These are phyloP conservation scores for Coleophoma eucalyptorum DNA, from an alignment of 2,329 filamentous ascomycete species.

Conservation along the genomic window DNA sequence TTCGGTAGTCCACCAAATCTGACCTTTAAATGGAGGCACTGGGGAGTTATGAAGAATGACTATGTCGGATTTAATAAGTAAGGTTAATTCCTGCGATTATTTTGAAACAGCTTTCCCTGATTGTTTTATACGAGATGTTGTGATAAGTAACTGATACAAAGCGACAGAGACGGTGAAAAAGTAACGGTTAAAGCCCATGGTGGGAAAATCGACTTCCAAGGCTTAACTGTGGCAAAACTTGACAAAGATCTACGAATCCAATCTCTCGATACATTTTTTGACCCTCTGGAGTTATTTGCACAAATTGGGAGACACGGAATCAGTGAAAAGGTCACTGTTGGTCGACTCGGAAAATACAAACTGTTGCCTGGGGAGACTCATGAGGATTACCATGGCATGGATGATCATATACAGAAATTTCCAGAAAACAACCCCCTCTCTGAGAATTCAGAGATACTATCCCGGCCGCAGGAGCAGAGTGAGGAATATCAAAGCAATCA, in stretches of 20 bases:
- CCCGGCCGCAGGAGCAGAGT: background rate
- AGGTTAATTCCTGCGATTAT: conserved; percentile 22
- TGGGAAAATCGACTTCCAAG: conserved; percentile 58
- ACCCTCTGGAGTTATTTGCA: conserved; percentile 63
- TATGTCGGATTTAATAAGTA: conserved; percentile 63
- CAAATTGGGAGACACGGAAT: conserved; percentile 51
- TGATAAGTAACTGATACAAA: conserved; percentile 1
- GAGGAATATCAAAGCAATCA: conserved; percentile 5
- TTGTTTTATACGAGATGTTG: too few relatives aligned
- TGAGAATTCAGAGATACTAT: background rate
- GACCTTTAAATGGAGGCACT: conserved; percentile 64
- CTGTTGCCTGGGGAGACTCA: conserved; percentile 11
- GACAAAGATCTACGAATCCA: conserved; percentile 56
- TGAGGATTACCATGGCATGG: background rate
- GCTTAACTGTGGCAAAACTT: conserved; percentile 57
- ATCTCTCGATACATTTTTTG: conserved; percentile 60
- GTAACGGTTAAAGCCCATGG: conserved; percentile 59
- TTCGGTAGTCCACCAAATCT: conserved; percentile 61
- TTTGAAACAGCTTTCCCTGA: too few relatives aligned
- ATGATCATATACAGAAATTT: background rate
- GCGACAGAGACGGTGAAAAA: conserved; percentile 54
- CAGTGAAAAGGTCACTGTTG: conserved; percentile 6
- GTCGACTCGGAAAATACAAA: conserved; percentile 8
- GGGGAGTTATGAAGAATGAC: conserved; percentile 63
- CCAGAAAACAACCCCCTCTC: background rate